Base-by-base conservation (phyloP, 169 alveolate genomes). In the Cryptosporidium baileyi region DNA sequence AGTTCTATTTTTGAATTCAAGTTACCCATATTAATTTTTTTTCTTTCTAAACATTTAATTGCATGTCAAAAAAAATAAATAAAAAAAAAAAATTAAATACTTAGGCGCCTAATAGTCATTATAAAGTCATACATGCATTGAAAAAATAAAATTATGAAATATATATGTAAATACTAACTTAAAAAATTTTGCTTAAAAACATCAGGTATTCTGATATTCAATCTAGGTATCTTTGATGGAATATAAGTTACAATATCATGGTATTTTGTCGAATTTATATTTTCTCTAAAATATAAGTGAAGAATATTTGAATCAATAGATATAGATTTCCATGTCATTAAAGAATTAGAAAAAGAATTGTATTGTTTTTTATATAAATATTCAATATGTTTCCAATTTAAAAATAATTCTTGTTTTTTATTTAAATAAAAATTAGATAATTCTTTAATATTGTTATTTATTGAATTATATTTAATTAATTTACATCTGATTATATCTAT, bases 281-380 rank as follows among this genome's bases (percentile, higher is more conserved):
- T 40, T 54, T 30, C 54, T 9, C 22, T 54, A 22, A 19, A 24
- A 6, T 52, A 59, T 17, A 74, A 28, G 28, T 74, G 22, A 1
- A 51, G 49, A 17, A 74, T 51, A 22, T 49, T 57, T 24, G 85
- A 74, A 32, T 74, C 85, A 8, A 15, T 51, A 26, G 60, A 51
- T 38, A 36, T 24, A 13, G 74, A 54, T 38, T 44, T 74, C 85
- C 85, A 74, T n/a, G 85, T 74, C 6, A 41, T 47, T 74, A 13
- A 3, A 7, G 67, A 57, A 5, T 2, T 54, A 2, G 40, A n/a
- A 0, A 30, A 65, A 19, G n/a, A 15, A 15, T 45, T 61, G 1
- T 17, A n/a, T 15, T 57, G 51, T 8, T 36, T 74, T 30, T 24
- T 28, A 38, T 19, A 7, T 0, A 57, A 38, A 41, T 54, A 74